Conservation (phyloP, 257 asterid species). For the Cruciata laevipes region DNA sequence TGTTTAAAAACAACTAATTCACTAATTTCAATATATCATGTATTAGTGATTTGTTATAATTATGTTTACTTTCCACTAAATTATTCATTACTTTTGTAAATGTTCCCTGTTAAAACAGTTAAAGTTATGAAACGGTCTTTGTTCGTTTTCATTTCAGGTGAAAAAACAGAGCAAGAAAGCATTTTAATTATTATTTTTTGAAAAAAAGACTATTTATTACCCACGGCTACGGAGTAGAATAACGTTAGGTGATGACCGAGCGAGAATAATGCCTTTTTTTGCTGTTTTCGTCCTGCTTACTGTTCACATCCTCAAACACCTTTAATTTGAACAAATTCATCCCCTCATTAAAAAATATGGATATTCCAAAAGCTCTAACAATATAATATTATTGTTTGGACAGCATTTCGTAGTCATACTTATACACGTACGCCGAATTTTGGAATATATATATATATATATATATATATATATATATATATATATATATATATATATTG, state of each 20-base stretch:
- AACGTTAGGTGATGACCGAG: not conserved
- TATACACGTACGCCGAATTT: not conserved
- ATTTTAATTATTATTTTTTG: too few relatives aligned
- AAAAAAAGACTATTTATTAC: not conserved
- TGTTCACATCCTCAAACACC: slow-evolving; percentile 4
- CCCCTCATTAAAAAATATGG: not conserved
- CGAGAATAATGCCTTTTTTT: not conserved
- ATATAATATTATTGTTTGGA: not conserved
- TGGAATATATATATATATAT: not conserved
- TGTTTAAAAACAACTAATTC: too few relatives aligned
- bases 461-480: too few relatives aligned
- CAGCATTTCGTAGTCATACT: not conserved
- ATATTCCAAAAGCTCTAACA: too few relatives aligned
- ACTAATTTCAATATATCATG: too few relatives aligned
- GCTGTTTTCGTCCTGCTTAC: slow-evolving; percentile 5
- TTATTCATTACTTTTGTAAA: too few relatives aligned
- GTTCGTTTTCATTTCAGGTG: not conserved
- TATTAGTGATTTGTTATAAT: too few relatives aligned
- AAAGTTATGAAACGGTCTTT: not conserved
- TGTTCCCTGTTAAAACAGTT: too few relatives aligned
- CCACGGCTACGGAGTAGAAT: not conserved
- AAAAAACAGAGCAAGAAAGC: not conserved
- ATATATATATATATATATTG: too few relatives aligned
- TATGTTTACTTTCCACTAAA: too few relatives aligned
- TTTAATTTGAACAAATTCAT: not conserved